Conservation (phyloP, 352 stramenopile species). For the Pythium phragmiticola region DNA sequence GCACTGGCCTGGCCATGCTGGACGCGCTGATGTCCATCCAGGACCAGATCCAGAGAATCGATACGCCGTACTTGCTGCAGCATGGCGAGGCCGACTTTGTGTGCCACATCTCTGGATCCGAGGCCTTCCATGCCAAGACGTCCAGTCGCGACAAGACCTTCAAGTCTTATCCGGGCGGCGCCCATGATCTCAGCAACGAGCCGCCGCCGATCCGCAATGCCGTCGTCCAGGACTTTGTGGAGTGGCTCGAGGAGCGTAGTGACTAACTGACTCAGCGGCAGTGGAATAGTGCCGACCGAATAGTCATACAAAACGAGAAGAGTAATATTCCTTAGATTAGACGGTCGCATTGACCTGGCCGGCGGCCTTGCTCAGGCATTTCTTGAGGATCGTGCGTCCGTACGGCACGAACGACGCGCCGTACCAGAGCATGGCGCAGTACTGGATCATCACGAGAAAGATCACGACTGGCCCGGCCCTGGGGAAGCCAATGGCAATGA, state of each 20-base stretch:
- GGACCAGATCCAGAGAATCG: constrained; percentile 54
- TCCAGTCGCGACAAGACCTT: constrained; percentile 72
- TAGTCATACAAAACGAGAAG: background rate
- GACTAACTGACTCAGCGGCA: background rate
- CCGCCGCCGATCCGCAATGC: constrained; percentile 56
- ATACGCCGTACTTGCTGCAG: constrained; percentile 75
- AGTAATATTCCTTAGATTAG: constrained; percentile 4
- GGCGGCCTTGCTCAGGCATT: constrained; percentile 54
- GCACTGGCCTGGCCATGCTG: constrained; percentile 68
- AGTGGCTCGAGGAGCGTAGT: constrained; percentile 56
- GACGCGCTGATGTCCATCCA: constrained; percentile 58
- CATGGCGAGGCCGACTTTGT: constrained; percentile 67
- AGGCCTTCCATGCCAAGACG: constrained; percentile 52
- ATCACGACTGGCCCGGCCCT: constrained; percentile 65
- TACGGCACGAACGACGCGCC: constrained; percentile 81
- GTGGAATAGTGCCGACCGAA: background rate
- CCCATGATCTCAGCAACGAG: constrained; percentile 78
- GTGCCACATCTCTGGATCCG: constrained; percentile 68
- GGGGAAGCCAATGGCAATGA: constrained; percentile 75
- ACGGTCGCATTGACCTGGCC: constrained; percentile 37
- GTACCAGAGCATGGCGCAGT: constrained; percentile 83
- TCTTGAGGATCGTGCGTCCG: constrained; percentile 74
- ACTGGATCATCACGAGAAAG: constrained; percentile 75
- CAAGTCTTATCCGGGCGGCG: constrained; percentile 47
- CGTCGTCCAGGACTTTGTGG: constrained; percentile 67